These are phyloP conservation scores for Schizopora paradoxa DNA, from an alignment of 1,284 basidiomycete genomes.

Conservation along the genomic window DNA sequence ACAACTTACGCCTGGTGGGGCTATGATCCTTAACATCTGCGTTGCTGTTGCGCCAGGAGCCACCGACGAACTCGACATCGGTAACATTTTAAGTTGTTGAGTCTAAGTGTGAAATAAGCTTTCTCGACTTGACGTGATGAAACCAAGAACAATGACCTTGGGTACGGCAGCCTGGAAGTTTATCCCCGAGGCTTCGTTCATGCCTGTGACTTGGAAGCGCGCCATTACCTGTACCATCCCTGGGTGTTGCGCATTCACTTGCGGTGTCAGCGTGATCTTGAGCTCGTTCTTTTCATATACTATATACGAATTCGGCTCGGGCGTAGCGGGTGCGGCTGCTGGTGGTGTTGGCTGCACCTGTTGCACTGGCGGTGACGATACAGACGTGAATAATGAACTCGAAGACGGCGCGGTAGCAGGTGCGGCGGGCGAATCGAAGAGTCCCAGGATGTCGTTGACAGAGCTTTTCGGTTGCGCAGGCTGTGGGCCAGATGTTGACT, in stretches of 20 bases:
- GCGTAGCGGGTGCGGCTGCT: slow-evolving; percentile 34
- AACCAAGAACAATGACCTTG: slow-evolving; percentile 52
- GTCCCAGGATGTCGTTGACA: slow-evolving; percentile 87
- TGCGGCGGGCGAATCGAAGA: slow-evolving; percentile 63
- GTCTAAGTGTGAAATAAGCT: slow-evolving; percentile 49
- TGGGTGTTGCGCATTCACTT: slow-evolving; percentile 70
- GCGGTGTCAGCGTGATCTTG: slow-evolving; percentile 85
- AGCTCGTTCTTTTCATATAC: slow-evolving; percentile 92
- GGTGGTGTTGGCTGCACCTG: slow-evolving; percentile 25
- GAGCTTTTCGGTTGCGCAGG: slow-evolving; percentile 47
- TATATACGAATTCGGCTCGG: slow-evolving; percentile 66
- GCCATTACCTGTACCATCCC: slow-evolving; percentile 90
- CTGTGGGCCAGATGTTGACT: slow-evolving; percentile 37
- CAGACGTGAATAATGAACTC: slow-evolving; percentile 20
- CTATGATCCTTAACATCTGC: slow-evolving; percentile 91
- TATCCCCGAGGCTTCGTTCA: slow-evolving; percentile 50
- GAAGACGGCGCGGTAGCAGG: slow-evolving; percentile 26
- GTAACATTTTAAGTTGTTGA: slow-evolving; percentile 96
- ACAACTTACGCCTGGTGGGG: slow-evolving; percentile 75
- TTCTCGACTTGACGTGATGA: background rate
- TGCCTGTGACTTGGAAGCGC: slow-evolving; percentile 72
- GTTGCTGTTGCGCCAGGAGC: slow-evolving; percentile 80
- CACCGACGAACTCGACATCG: slow-evolving; percentile 87
- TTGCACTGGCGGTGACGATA: slow-evolving; percentile 20
- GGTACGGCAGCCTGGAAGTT: slow-evolving; percentile 99